phyloP scores from a whole-genome alignment of 2,329 filamentous ascomycete species.

The Scedosporium boydii region DNA sequence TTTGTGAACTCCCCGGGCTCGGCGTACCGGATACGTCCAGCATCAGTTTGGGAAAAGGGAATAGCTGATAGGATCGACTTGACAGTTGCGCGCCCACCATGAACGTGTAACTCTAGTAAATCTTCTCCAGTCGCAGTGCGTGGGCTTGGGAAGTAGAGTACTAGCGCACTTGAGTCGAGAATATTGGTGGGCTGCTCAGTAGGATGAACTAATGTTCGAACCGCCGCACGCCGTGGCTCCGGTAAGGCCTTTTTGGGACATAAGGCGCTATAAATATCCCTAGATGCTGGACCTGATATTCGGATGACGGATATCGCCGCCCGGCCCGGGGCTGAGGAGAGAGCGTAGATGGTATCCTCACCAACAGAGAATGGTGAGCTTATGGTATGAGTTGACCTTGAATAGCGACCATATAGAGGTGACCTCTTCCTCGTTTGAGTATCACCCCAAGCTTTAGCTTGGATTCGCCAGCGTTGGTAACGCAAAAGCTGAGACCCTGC shows the following conservation, averaged over 20 bases:
- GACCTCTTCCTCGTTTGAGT: background rate
- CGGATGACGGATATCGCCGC: slow-evolving; percentile 88
- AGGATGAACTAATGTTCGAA: slow-evolving; percentile 64
- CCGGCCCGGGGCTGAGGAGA: slow-evolving; percentile 77
- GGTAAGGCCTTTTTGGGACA: slow-evolving; percentile 37
- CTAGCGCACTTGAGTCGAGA: slow-evolving; percentile 66
- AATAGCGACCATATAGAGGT: background rate
- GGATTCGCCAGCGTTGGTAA: background rate
- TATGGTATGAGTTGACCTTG: background rate
- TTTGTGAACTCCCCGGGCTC: slow-evolving; percentile 94
- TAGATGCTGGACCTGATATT: slow-evolving; percentile 69
- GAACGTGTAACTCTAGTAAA: slow-evolving; percentile 86
- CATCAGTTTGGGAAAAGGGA: slow-evolving; percentile 33
- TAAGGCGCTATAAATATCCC: slow-evolving; percentile 39
- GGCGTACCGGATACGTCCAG: slow-evolving; percentile 62
- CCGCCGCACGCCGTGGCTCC: slow-evolving; percentile 49
- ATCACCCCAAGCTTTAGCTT: background rate
- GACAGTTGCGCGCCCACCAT: slow-evolving; percentile 82
- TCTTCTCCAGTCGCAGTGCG: slow-evolving; percentile 87
- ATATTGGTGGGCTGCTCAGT: slow-evolving; percentile 36
- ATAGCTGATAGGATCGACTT: slow-evolving; percentile 78
- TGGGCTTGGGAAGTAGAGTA: slow-evolving; percentile 75
- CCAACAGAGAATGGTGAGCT: background rate
- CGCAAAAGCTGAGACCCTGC: background rate
- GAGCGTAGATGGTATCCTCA: slow-evolving; percentile 74